A percentile compares a stretch with the other conserved stretches of the same genome.
These are phyloP conservation scores for Colletotrichum karsti DNA, from an alignment of 2,329 filamentous ascomycete species.

Conservation along the genomic window DNA sequence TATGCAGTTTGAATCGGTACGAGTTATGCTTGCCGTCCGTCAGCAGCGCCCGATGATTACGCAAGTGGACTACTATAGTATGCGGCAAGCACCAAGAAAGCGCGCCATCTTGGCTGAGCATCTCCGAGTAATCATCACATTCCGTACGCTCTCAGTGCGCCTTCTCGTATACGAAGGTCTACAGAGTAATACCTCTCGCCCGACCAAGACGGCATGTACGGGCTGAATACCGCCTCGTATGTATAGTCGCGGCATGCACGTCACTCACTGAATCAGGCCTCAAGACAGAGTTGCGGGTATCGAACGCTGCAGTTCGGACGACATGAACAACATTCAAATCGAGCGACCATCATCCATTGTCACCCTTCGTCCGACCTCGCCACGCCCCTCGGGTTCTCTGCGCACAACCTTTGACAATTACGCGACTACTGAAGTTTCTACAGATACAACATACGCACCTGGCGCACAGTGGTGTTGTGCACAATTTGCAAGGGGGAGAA, in stretches of 20 bases:
- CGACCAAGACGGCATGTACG: background rate
- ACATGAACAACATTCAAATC: background rate
- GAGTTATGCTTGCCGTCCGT: background rate
- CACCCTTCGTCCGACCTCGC: too few species aligned
- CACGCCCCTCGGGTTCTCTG: too few species aligned
- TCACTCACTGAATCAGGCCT: background rate
- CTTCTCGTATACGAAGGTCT: background rate
- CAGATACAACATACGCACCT: background rate
- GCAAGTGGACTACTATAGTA: background rate
- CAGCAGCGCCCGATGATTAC: background rate
- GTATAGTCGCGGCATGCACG: background rate
- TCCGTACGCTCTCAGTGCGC: background rate
- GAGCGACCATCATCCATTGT: too few species aligned
- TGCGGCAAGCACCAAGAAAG: background rate
- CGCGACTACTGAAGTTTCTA: too few species aligned
- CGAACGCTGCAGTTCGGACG: background rate
- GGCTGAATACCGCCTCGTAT: background rate
- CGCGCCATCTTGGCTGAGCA: background rate
- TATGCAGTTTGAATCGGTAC: background rate
- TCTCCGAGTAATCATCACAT: background rate
- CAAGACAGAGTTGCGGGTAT: background rate
- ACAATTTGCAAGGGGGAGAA: background rate
- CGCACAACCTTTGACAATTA: too few species aligned
- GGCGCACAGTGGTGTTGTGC: background rate
- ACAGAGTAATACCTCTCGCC: background rate